Conservation (phyloP, 1,284 basidiomycete genomes). For the Entoloma clypeatum region DNA sequence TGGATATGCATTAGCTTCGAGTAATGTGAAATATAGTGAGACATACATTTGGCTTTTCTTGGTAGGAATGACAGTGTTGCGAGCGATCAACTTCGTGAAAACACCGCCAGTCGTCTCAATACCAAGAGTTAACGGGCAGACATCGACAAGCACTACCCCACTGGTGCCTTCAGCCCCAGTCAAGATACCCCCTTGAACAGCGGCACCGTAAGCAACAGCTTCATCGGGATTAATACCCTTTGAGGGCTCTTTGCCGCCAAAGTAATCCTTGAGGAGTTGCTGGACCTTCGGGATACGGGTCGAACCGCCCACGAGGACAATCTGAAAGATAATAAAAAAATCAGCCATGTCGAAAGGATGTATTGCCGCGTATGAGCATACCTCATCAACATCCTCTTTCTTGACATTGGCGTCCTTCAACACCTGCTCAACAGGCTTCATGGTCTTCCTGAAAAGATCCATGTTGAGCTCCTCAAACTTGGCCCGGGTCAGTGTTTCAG, state of each 20-base stretch:
- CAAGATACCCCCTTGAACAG: constrained; percentile 96
- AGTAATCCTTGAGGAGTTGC: constrained; percentile 93
- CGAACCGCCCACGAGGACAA: constrained; percentile 93
- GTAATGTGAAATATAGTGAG: not conserved
- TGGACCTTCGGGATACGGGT: constrained; percentile 99
- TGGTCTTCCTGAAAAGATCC: constrained; percentile 98
- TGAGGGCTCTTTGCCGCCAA: constrained; percentile 86
- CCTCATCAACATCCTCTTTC: constrained; percentile 96
- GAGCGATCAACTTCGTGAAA: constrained; percentile 94
- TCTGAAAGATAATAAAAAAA: constrained; percentile 31
- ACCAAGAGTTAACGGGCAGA: constrained; percentile 92
- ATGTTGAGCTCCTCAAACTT: constrained; percentile 99
- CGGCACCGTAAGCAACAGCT: constrained; percentile 94
- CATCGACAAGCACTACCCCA: constrained; percentile 93
- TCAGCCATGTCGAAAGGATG: no score
- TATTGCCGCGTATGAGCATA: constrained; percentile 29
- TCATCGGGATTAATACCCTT: constrained; percentile 96
- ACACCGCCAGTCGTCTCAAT: constrained; percentile 99
- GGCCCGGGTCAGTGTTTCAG: constrained; percentile 94
- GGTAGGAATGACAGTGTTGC: constrained; percentile 98
- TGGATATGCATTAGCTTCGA: constrained; percentile 4
- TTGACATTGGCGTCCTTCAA: constrained; percentile 97
- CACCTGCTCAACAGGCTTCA: constrained; percentile 99
- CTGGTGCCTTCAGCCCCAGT: constrained; percentile 81
- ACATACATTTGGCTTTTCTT: constrained; percentile 91